Percentiles rank a stretch among this genome's conserved stretches.
These are phyloP conservation scores for Phylloporus arenicola DNA, from an alignment of 768 basidiomycete genomes.

Conservation along the genomic window DNA sequence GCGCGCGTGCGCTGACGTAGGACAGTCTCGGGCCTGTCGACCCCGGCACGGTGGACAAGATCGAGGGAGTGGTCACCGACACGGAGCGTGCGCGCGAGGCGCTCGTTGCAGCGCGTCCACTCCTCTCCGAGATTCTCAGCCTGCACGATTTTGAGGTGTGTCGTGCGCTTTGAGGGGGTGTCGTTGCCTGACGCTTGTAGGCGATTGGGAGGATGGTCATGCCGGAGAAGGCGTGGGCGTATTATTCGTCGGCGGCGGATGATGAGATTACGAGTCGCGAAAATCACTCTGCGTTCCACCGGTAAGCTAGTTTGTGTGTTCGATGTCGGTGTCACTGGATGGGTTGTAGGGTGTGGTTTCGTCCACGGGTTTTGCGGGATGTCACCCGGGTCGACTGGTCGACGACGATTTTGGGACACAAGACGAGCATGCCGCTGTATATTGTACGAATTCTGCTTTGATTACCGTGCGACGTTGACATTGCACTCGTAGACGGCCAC, in stretches of 20 bases:
- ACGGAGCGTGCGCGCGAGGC: constrained; percentile 66
- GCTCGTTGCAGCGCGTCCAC: constrained; percentile 58
- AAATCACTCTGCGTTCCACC: constrained; percentile 88
- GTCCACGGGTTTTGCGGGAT: constrained; percentile 79
- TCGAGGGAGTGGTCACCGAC: constrained; percentile 58
- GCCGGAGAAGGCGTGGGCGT: constrained; percentile 89
- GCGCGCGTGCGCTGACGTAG: not conserved
- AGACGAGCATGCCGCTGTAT: constrained; percentile 72
- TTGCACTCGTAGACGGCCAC: constrained; percentile 55
- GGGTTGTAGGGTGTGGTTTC: constrained; percentile 73
- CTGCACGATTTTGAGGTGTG: constrained; percentile 90
- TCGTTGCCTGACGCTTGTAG: constrained; percentile 24
- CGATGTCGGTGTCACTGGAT: not conserved
- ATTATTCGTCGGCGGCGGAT: constrained; percentile 94
- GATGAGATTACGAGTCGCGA: constrained; percentile 89
- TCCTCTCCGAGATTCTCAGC: constrained; percentile 75
- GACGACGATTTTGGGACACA: constrained; percentile 73
- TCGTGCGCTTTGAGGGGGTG: not conserved
- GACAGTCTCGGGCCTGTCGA: constrained; percentile 68
- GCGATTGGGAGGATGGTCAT: constrained; percentile 79
- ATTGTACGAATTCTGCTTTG: constrained; percentile 44
- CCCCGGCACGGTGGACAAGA: constrained; percentile 56
- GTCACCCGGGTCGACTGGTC: constrained; percentile 85
- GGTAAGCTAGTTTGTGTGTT: constrained; percentile 37
- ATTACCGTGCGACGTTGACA: constrained; percentile 1